Conservation (phyloP, 768 basidiomycete species). For the Amanita rimosa region DNA sequence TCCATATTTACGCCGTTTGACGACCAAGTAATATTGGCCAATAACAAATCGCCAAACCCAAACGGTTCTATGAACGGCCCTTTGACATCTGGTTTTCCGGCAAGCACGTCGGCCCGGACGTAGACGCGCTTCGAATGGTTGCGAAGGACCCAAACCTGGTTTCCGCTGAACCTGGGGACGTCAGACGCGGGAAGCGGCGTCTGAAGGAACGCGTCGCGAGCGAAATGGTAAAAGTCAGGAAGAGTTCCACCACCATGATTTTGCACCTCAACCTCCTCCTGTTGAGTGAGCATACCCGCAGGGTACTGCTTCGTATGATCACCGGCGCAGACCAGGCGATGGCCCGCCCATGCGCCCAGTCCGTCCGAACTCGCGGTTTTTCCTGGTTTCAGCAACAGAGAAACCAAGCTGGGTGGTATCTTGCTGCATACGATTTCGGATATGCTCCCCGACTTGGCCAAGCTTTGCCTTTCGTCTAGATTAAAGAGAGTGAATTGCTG, state of each 20-base stretch:
- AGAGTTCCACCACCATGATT: neutral
- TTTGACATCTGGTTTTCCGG: neutral
- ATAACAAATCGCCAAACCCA: slow-evolving; percentile 4
- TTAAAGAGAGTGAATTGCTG: slow-evolving; percentile 4
- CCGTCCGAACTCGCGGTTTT: neutral
- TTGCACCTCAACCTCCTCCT: neutral
- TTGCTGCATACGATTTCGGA: slow-evolving; percentile 1
- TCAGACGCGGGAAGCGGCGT: neutral
- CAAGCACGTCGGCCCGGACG: slow-evolving; percentile 6
- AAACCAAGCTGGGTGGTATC: neutral
- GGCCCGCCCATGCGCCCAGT: slow-evolving; percentile 4
- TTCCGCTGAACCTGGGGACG: neutral
- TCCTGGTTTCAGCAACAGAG: neutral
- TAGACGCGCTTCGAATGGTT: slow-evolving; percentile 5
- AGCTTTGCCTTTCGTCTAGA: neutral
- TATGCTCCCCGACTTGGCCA: neutral
- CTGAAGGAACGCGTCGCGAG: neutral
- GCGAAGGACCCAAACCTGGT: slow-evolving; percentile 6
- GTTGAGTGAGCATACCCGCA: neutral
- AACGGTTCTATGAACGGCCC: neutral
- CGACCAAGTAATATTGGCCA: slow-evolving; percentile 5
- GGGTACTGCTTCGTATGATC: slow-evolving; percentile 3
- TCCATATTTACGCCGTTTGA: neutral
- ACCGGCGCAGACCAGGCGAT: slow-evolving; percentile 3
- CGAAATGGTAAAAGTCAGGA: neutral